Percentiles rank a stretch among this genome's conserved stretches.
Conservation (phyloP, 176 grass and related monocot genomes). For the Ensete glaucum region DNA sequence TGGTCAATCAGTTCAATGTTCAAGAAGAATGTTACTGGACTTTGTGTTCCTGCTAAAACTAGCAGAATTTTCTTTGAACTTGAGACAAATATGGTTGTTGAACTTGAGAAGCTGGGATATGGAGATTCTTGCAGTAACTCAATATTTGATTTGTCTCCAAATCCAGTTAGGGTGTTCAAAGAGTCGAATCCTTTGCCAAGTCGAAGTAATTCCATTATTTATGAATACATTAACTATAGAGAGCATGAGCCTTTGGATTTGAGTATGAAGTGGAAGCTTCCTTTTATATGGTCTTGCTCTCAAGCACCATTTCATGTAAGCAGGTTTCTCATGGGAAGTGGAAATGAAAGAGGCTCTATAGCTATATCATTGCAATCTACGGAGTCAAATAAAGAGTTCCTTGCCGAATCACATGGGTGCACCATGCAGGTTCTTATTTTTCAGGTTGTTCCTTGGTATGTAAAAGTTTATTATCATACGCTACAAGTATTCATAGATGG, state of each 20-base stretch:
- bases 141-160: slow-evolving; percentile 45
- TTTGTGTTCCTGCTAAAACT: slow-evolving; percentile 59
- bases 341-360: slow-evolving; percentile 94
- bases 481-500: slow-evolving; percentile 75
- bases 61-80: slow-evolving; percentile 82
- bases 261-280: slow-evolving; percentile 71
- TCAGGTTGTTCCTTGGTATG: slow-evolving; percentile 97
- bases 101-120: slow-evolving; percentile 30
- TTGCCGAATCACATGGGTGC: slow-evolving; percentile 44
- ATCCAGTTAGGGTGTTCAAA: slow-evolving; percentile 49
- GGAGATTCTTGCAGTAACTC: slow-evolving; percentile 40
- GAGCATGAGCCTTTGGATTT: slow-evolving; percentile 66
- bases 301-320: slow-evolving; percentile 59
- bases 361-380: slow-evolving; percentile 77
- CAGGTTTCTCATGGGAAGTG: slow-evolving; percentile 97
- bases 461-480: slow-evolving; percentile 95
- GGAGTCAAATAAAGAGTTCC: slow-evolving; percentile 34
- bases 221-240: slow-evolving; percentile 59
- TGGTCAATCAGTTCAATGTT: slow-evolving; percentile 84
- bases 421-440: slow-evolving; percentile 57
- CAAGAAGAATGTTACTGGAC: slow-evolving; percentile 54
- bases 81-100: slow-evolving; percentile 41
- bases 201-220: slow-evolving; percentile 40
- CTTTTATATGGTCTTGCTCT: slow-evolving; percentile 46
- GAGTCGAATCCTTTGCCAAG: slow-evolving; percentile 29